These are phyloP conservation scores for Fomitopsis pinicola DNA, from an alignment of 1,284 basidiomycete species.

Conservation along the genomic window DNA sequence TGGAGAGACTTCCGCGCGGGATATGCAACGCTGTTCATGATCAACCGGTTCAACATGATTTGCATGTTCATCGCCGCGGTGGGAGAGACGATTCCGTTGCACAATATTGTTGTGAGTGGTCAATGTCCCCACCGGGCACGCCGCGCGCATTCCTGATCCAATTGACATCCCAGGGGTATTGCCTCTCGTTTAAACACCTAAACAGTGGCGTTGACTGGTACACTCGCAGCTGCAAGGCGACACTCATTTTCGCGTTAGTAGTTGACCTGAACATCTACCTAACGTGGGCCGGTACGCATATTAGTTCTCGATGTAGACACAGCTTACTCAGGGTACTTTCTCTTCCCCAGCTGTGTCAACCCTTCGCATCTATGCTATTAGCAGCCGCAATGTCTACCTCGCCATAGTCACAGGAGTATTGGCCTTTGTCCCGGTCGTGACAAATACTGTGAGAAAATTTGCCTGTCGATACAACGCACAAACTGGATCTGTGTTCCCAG, in stretches of 20 bases:
- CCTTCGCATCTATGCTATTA: not conserved
- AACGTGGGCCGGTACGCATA: not conserved
- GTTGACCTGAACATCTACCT: not conserved
- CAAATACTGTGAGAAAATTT: not conserved
- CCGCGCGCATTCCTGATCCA: not conserved
- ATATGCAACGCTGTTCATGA: not conserved
- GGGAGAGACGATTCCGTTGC: not conserved
- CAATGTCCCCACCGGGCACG: not conserved
- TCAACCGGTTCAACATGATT: not conserved
- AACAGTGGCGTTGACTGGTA: no score
- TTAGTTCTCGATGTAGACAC: not conserved
- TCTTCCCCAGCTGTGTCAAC: not conserved
- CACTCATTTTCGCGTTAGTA: no score
- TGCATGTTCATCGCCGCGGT: not conserved
- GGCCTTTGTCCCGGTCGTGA: not conserved
- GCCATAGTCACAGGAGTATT: not conserved
- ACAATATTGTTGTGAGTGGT: not conserved
- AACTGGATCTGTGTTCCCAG: not conserved
- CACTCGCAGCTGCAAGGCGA: no score
- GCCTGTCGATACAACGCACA: not conserved
- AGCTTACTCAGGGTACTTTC: not conserved
- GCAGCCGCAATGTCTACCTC: not conserved
- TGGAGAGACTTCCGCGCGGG: not conserved
- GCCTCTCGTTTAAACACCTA: not conserved
- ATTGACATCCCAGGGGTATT: not conserved